These are phyloP conservation scores for Vitis hybrid DNA, from an alignment of 177 flowering plant species.

Conservation along the genomic window DNA sequence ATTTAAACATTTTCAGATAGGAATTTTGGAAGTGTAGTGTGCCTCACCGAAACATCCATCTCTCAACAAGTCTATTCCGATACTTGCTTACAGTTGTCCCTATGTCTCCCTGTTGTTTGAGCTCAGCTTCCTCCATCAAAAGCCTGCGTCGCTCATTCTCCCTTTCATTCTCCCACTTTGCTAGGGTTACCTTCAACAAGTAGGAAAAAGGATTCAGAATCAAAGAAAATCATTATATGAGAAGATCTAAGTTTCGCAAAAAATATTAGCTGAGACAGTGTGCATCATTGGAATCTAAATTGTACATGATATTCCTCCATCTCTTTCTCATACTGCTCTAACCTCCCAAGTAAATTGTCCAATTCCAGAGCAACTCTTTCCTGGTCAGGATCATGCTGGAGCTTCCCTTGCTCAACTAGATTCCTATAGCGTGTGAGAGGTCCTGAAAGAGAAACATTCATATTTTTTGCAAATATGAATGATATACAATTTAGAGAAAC, in stretches of 20 bases:
- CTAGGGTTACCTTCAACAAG: conserved; percentile 48
- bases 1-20: background rate
- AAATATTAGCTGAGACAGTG: too few species aligned
- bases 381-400: conserved; percentile 78
- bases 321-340: conserved; percentile 80
- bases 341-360: conserved; percentile 66
- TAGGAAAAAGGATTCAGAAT: background rate
- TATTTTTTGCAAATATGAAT: too few species aligned
- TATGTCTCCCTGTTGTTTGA: conserved; percentile 52
- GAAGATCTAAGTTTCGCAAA: background rate
- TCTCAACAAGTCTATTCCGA: conserved; percentile 44
- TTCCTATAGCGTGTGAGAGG: conserved; percentile 58
- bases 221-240: background rate
- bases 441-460: conserved; percentile 35
- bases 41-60: conserved; percentile 58
- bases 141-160: conserved; percentile 69
- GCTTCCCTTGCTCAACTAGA: conserved; percentile 70
- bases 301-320: conserved; percentile 91
- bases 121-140: conserved; percentile 78
- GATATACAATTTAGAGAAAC: too few species aligned
- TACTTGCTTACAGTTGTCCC: conserved; percentile 47
- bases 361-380: conserved; percentile 77
- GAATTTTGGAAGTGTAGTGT: background rate
- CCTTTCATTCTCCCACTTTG: conserved; percentile 70
- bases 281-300: conserved; percentile 1